phyloP scores from a whole-genome alignment of 495 filamentous ascomycete species.

The Lasiosphaeria ovina region DNA sequence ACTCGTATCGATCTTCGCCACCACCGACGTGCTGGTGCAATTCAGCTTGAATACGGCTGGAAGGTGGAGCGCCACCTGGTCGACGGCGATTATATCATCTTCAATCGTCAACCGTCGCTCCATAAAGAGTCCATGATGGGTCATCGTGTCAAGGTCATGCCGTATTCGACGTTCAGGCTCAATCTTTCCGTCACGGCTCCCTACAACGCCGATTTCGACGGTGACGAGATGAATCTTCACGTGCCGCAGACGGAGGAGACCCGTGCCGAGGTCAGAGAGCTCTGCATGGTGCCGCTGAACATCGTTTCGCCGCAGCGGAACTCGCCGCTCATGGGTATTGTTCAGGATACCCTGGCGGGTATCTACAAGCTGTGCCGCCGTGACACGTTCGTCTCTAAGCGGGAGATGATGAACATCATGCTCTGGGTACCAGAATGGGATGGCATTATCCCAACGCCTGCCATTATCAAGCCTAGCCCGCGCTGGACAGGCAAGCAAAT shows the following conservation, averaged over 20 bases:
- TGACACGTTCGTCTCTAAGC: conserved; percentile 85
- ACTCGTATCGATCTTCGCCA: conserved; percentile 92
- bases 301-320: conserved; percentile 98
- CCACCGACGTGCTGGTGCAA: conserved; percentile 76
- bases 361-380: conserved; percentile 94
- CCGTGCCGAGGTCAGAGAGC: conserved; percentile 82
- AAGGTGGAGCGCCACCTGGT: conserved; percentile 96
- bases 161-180: conserved; percentile 95
- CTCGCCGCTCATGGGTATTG: conserved; percentile 97
- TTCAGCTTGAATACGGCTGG: conserved; percentile 91
- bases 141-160: conserved; percentile 95
- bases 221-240: conserved; percentile 98
- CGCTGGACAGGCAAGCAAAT: conserved; percentile 99
- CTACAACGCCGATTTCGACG: conserved; percentile 99
- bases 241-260: conserved; percentile 98
- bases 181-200: conserved; percentile 97
- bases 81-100: conserved; percentile 96
- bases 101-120: conserved; percentile 97
- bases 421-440: conserved; percentile 98
- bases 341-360: conserved; percentile 94
- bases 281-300: conserved; percentile 94
- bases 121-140: conserved; percentile 99
- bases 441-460: conserved; percentile 84
- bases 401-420: conserved; percentile 92
- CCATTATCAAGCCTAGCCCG: conserved; percentile 85